phyloP scores from a whole-genome alignment of 306 rosid genomes.

The Cicer chorassanicum region DNA sequence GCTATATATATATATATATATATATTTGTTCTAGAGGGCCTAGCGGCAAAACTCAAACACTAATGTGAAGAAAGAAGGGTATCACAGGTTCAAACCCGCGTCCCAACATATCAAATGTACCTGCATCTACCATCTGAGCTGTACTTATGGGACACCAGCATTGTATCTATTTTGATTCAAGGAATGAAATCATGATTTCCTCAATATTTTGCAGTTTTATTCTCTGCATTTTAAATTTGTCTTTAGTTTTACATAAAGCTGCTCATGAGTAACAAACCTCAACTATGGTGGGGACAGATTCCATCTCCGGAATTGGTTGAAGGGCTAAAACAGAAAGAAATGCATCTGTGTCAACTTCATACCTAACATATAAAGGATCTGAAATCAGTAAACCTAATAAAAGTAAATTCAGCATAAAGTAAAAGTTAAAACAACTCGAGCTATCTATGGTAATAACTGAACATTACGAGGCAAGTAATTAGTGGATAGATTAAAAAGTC shows the following conservation, averaged over 20 bases:
- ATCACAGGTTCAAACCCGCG: no score
- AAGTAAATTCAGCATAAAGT: conserved; percentile 34
- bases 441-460: conserved; percentile 10
- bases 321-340: conserved; percentile 95
- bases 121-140: no score
- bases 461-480: conserved; percentile 7
- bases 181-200: no score
- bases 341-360: conserved; percentile 98
- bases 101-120: no score
- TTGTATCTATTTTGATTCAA: no score
- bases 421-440: conserved; percentile 26
- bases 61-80: no score
- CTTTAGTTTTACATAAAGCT: conserved; percentile 29
- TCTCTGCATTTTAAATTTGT: conserved; percentile 1
- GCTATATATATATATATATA: no score
- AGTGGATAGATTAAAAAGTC: conserved; percentile 25
- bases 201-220: not conserved
- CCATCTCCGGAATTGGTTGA: conserved; percentile 88
- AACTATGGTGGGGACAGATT: conserved; percentile 81
- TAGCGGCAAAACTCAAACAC: no score
- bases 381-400: conserved; percentile 50
- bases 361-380: conserved; percentile 62
- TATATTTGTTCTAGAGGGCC: no score
- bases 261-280: conserved; percentile 64
- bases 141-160: no score